These are phyloP conservation scores for Neonectria coccinea DNA, from an alignment of 2,329 filamentous ascomycete genomes.

Conservation along the genomic window DNA sequence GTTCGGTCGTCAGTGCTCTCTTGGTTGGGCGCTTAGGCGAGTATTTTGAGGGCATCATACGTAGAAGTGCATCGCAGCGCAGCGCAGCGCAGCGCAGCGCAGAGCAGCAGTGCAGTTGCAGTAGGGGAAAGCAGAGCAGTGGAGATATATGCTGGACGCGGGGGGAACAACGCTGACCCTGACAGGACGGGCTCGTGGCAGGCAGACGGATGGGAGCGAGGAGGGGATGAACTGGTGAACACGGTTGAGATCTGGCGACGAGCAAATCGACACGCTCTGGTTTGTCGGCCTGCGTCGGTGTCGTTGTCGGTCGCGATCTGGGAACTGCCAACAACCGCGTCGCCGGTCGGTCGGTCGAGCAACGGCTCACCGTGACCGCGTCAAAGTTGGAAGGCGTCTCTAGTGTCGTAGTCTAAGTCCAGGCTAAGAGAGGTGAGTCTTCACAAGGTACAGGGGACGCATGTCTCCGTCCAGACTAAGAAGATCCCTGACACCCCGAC, in stretches of 20 bases:
- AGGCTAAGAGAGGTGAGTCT: conserved; percentile 4
- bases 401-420: neutral
- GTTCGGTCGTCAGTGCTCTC: neutral
- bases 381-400: neutral
- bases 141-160: neutral
- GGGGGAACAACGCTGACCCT: conserved; percentile 32
- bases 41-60: conserved; percentile 3
- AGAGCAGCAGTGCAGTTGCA: conserved; percentile 16
- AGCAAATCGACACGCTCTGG: conserved; percentile 15
- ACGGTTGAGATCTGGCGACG: neutral
- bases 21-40: conserved; percentile 3
- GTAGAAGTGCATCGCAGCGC: conserved; percentile 20
- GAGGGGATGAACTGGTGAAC: conserved; percentile 12
- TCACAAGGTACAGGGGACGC: neutral
- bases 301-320: conserved; percentile 14
- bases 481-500: conserved; percentile 16
- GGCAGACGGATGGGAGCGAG: neutral
- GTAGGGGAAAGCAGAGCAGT: conserved; percentile 16
- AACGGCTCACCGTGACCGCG: conserved; percentile 21
- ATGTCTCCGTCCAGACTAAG: neutral
- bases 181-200: conserved; percentile 23
- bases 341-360: conserved; percentile 24
- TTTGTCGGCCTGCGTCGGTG: neutral
- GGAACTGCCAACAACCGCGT: conserved; percentile 25
- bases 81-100: no score